Evolutionary conservation across 2,329 filamentous ascomycete species (phyloP).

Genomic region (Fusarium odoratissimum): DNA sequence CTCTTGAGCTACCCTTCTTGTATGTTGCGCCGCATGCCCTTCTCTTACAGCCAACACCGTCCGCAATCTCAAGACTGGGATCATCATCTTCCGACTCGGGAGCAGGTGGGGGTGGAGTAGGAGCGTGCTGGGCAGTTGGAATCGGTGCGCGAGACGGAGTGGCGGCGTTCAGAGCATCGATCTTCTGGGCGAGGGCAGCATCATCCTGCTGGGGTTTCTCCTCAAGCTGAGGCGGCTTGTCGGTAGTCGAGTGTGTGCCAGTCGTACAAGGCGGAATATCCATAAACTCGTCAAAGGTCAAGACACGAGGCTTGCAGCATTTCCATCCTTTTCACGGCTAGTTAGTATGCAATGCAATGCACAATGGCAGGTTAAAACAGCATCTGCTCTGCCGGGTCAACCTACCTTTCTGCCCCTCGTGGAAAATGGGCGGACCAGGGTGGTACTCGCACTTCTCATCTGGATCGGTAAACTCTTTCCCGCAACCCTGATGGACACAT

Average conservation of each 20-base stretch:
- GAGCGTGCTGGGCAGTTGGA: constrained; percentile 58
- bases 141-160: constrained; percentile 55
- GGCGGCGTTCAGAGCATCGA: constrained; percentile 65
- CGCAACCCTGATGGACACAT: constrained; percentile 97
- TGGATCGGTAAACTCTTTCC: constrained; percentile 84
- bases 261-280: constrained; percentile 90
- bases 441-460: constrained; percentile 92
- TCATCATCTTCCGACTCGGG: constrained; percentile 92
- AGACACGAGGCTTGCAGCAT: constrained; percentile 96
- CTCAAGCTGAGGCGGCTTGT: constrained; percentile 71
- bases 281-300: constrained; percentile 99
- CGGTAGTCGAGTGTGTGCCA: constrained; percentile 91
- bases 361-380: background rate
- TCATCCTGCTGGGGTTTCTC: constrained; percentile 63
- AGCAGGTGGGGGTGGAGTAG: constrained; percentile 68
- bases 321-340: constrained; percentile 81
- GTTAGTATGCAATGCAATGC: background rate
- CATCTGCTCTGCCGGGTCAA: background rate
- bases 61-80: constrained; percentile 75
- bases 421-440: constrained; percentile 92
- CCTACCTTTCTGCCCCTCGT: constrained; percentile 97
- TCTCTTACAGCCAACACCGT: constrained; percentile 81
- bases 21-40: constrained; percentile 78
- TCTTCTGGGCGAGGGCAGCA: constrained; percentile 56
- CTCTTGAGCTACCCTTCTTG: constrained; percentile 67